Conservation (phyloP, 169 alveolate genomes). For the Plasmodium adleri region DNA sequence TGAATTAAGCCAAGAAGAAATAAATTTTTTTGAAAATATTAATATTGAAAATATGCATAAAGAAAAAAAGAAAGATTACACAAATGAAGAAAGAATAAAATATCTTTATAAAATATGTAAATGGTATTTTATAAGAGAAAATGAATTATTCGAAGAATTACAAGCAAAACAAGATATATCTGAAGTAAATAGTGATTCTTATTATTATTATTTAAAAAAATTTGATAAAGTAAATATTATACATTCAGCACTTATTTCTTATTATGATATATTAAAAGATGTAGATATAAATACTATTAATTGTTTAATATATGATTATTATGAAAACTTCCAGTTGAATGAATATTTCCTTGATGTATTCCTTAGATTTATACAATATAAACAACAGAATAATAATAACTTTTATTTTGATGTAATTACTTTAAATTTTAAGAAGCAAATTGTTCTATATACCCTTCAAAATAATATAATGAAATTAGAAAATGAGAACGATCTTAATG, state of each 20-base stretch:
- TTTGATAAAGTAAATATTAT: slow-evolving; percentile 2
- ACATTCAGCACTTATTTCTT: slow-evolving; percentile 8
- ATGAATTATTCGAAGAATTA: slow-evolving; percentile 2
- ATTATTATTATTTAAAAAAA: slow-evolving; percentile 27
- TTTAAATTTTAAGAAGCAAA: slow-evolving; percentile 24
- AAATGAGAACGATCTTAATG: neutral
- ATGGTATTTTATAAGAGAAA: slow-evolving; percentile 28
- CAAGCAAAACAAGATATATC: slow-evolving; percentile 1
- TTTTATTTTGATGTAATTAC: slow-evolving; percentile 67
- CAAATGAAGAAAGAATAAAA: slow-evolving; percentile 16
- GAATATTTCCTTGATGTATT: slow-evolving; percentile 51
- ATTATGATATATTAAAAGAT: slow-evolving; percentile 57
- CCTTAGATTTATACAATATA: slow-evolving; percentile 13
- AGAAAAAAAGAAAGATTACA: slow-evolving; percentile 11
- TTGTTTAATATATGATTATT: slow-evolving; percentile 19
- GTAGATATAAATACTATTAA: slow-evolving; percentile 30
- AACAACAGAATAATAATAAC: slow-evolving; percentile 4
- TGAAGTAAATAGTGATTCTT: slow-evolving; percentile 25
- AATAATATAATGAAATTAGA: slow-evolving; percentile 21
- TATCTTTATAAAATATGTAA: slow-evolving; percentile 8
- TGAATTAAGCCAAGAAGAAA: slow-evolving; percentile 40
- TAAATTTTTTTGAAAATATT: slow-evolving; percentile 20
- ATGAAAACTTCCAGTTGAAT: slow-evolving; percentile 30
- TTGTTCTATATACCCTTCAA: slow-evolving; percentile 10
- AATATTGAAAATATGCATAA: slow-evolving; percentile 2